A percentile compares a stretch with the other conserved stretches of the same genome.
Conservation (phyloP, 2,329 filamentous ascomycete species). For the Xylaria sp. region DNA sequence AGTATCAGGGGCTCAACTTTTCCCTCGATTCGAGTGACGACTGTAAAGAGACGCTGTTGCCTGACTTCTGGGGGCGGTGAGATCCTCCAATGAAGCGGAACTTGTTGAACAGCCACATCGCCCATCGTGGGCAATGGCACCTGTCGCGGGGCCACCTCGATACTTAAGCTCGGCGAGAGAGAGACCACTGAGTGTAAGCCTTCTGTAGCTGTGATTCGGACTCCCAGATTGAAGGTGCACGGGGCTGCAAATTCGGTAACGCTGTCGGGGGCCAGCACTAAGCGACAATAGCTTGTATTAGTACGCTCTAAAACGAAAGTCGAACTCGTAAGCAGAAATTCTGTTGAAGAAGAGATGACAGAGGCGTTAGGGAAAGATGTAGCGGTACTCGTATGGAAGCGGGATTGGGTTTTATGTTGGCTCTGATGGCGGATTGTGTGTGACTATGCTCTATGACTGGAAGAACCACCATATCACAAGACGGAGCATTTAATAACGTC, state of each 20-base stretch:
- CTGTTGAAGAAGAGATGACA: not conserved
- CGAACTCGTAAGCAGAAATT: not conserved
- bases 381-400: not conserved
- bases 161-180: not conserved
- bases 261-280: not conserved
- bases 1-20: not conserved
- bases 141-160: not conserved
- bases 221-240: not conserved
- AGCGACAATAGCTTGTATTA: not conserved
- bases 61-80: not conserved
- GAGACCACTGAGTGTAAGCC: no score
- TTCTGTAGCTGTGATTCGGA: not conserved
- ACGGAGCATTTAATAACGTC: not conserved
- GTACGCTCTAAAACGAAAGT: not conserved
- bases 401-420: conserved; percentile 5
- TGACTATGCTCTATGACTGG: not conserved
- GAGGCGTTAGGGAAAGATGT: not conserved
- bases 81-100: conserved; percentile 1
- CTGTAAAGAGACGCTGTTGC: not conserved
- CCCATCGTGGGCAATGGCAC: not conserved
- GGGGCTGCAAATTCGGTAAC: not conserved
- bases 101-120: not conserved
- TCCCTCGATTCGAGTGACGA: not conserved
- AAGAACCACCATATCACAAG: not conserved
- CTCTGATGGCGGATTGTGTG: conserved; percentile 1